These are phyloP conservation scores for Chrysosporium keratinophilum DNA, from an alignment of 2,329 filamentous ascomycete genomes.

Conservation along the genomic window DNA sequence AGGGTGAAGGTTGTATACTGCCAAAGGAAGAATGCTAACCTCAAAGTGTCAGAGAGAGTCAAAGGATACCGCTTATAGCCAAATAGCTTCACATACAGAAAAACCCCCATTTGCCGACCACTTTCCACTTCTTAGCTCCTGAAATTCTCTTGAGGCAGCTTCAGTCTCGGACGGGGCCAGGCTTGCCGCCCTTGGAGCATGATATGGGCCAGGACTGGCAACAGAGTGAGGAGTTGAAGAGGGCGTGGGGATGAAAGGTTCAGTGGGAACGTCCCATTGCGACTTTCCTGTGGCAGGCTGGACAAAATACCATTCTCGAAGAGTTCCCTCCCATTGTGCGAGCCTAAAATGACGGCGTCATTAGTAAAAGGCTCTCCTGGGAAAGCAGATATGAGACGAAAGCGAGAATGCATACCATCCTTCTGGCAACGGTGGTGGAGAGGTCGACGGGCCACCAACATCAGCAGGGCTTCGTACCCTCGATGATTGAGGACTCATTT, in stretches of 20 bases:
- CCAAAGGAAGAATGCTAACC: slow-evolving; percentile 11
- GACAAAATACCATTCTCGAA: slow-evolving; percentile 33
- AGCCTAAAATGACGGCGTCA: slow-evolving; percentile 22
- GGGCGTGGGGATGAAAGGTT: slow-evolving; percentile 31
- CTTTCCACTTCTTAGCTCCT: slow-evolving; percentile 15
- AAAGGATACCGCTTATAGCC: no score
- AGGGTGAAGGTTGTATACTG: slow-evolving; percentile 8
- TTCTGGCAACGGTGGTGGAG: slow-evolving; percentile 30
- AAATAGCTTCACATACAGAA: slow-evolving; percentile 13
- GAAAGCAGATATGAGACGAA: neutral
- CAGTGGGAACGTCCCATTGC: slow-evolving; percentile 34
- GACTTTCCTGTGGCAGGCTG: slow-evolving; percentile 32
- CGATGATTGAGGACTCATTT: slow-evolving; percentile 16
- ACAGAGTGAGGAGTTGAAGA: slow-evolving; percentile 21
- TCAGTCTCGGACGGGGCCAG: slow-evolving; percentile 15
- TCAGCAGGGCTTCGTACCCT: slow-evolving; percentile 24
- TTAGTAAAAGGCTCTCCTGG: neutral
- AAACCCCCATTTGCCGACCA: slow-evolving; percentile 12
- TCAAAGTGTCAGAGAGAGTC: neutral
- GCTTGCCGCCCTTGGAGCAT: slow-evolving; percentile 12
- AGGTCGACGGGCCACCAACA: slow-evolving; percentile 31
- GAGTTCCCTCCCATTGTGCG: slow-evolving; percentile 32
- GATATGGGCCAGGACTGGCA: slow-evolving; percentile 17
- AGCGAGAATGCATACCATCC: slow-evolving; percentile 27
- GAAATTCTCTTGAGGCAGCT: slow-evolving; percentile 15